Evolutionary conservation across 2,329 filamentous ascomycete genomes (phyloP).

Genomic region (Cyphellophora attinorum): DNA sequence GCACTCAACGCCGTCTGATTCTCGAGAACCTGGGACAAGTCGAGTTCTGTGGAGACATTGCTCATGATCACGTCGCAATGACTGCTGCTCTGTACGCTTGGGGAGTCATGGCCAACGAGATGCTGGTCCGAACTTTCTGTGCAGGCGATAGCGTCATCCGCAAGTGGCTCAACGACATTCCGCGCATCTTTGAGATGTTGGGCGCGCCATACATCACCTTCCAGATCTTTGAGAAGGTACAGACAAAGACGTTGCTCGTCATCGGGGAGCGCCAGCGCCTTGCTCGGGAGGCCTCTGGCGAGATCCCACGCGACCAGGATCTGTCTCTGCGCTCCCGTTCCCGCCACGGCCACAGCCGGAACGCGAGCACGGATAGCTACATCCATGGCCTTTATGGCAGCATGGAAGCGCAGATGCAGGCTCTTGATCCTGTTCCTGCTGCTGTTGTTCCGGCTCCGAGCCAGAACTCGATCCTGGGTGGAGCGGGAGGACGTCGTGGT

Average conservation of each 20-base stretch:
- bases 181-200: slow-evolving; percentile 40
- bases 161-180: slow-evolving; percentile 40
- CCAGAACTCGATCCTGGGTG: no score
- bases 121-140: slow-evolving; percentile 42
- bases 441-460: not conserved
- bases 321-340: not conserved
- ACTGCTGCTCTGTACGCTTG: slow-evolving; percentile 41
- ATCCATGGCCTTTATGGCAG: slow-evolving; percentile 1
- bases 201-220: slow-evolving; percentile 31
- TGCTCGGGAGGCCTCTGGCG: not conserved
- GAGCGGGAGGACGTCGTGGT: no score
- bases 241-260: slow-evolving; percentile 19
- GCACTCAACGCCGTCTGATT: slow-evolving; percentile 40
- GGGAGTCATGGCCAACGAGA: slow-evolving; percentile 36
- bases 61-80: slow-evolving; percentile 28
- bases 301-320: not conserved
- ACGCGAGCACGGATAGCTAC: slow-evolving; percentile 3
- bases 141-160: slow-evolving; percentile 38
- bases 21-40: slow-evolving; percentile 35
- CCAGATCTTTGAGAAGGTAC: slow-evolving; percentile 28
- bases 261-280: slow-evolving; percentile 3
- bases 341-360: slow-evolving; percentile 3
- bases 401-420: not conserved
- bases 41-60: slow-evolving; percentile 34
- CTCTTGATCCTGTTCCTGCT: not conserved